These are phyloP conservation scores for Podaxis carcinomalis DNA, from an alignment of 768 basidiomycete species.

Conservation along the genomic window DNA sequence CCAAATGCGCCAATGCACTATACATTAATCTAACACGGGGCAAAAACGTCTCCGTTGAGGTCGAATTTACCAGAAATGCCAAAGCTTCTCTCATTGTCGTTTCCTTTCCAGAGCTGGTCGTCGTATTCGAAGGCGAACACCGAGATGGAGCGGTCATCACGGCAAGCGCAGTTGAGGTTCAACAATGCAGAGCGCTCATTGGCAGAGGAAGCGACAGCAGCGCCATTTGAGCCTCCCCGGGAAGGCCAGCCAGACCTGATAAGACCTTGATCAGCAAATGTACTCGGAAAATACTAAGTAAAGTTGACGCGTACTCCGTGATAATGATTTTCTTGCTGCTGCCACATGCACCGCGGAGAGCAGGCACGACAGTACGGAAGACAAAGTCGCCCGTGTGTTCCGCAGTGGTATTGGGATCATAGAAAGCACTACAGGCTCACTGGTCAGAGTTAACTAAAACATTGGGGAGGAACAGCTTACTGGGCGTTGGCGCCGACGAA, in stretches of 20 bases:
- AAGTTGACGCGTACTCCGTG: slow-evolving; percentile 26
- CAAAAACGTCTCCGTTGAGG: slow-evolving; percentile 22
- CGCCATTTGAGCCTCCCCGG: slow-evolving; percentile 24
- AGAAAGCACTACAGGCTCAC: slow-evolving; percentile 27
- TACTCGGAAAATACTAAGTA: neutral
- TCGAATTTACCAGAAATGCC: slow-evolving; percentile 31
- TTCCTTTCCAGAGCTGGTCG: slow-evolving; percentile 32
- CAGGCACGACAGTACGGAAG: slow-evolving; percentile 32
- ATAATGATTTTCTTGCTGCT: slow-evolving; percentile 32
- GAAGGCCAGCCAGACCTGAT: slow-evolving; percentile 38
- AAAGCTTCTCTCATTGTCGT: slow-evolving; percentile 35
- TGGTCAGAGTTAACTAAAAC: neutral
- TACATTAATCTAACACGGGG: slow-evolving; percentile 16
- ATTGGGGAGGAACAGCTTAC: slow-evolving; percentile 15
- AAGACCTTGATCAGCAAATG: neutral
- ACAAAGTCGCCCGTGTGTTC: slow-evolving; percentile 33
- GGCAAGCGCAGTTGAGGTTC: slow-evolving; percentile 31
- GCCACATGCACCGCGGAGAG: slow-evolving; percentile 30
- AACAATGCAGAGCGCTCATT: slow-evolving; percentile 29
- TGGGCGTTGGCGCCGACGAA: slow-evolving; percentile 38
- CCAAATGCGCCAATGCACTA: neutral
- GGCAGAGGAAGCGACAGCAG: slow-evolving; percentile 24
- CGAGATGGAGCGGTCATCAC: slow-evolving; percentile 26
- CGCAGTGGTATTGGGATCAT: slow-evolving; percentile 26
- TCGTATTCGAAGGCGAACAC: slow-evolving; percentile 36